Base-by-base conservation (phyloP, 345 rosid species). In the Carallia pectinifolia region DNA sequence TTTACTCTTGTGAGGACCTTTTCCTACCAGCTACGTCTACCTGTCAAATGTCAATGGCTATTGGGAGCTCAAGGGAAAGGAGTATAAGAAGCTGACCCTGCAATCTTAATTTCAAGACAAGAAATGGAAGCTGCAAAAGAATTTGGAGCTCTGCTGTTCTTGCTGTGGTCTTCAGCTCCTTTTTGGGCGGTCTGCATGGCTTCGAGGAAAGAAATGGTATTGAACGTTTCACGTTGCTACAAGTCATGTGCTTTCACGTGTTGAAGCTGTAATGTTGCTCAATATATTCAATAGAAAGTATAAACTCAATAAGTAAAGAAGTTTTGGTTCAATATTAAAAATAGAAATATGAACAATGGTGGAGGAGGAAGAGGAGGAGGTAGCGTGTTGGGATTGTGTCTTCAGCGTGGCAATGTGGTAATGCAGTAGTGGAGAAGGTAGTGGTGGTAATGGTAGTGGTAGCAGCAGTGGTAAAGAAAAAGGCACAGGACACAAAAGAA, bases 151-250 rank as follows among this genome's bases (percentile, higher is more conserved):
- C 6, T 83, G 58, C 40, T 80, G 60, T 34, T 74, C 62, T 79
- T 18, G 62, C 33, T 1, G 44, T 23, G 54, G 71, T 68, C 47
- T 65, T 77, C 50, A 61, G 80, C 77, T 66, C 80, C 16, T 65
- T 72, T 53, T 68, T 64, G 62, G 83, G 77, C 67, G 89, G 84
- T 66, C 64, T 71, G 62, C 75, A 75, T 65, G 74, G 77, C 64
- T 54, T 55, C 40, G 77, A 72, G 37, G 77, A 69, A 53, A 71
- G 59, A 71, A 74, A 65, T 60, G 67, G 53, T 40, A 70, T 33
- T 61, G 69, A 50, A 74, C 61, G 38, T 12, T 47, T 66, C 36
- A 80, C 38, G 66, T 58, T 7, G 65, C 54, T 68, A 59, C 70
- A 37, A 37, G 1, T 6, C 39, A 6, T 37, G 39, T 37, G 39